A percentile compares a stretch with the other conserved stretches of the same genome.
Evolutionary conservation across 352 stramenopile species (phyloP).

Genomic region (Phytophthora idaei): DNA sequence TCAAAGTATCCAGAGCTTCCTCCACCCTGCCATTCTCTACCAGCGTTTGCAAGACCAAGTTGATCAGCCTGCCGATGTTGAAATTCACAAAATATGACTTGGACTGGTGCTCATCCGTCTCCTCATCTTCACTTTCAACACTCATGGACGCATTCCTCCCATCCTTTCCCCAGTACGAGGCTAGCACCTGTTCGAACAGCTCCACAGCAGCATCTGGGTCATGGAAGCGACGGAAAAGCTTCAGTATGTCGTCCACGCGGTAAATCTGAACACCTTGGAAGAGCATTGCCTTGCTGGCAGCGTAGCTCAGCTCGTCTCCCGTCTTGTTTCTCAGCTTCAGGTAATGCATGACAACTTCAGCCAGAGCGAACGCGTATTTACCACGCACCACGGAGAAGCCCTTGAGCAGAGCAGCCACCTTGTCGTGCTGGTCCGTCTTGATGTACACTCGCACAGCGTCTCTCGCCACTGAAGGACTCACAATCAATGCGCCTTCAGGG

Average conservation of each 20-base stretch:
- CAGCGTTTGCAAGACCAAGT: slow-evolving; percentile 50
- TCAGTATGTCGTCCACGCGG: slow-evolving; percentile 47
- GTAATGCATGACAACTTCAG: slow-evolving; percentile 57
- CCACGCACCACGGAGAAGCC: slow-evolving; percentile 49
- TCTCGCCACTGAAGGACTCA: slow-evolving; percentile 45
- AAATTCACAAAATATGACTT: slow-evolving; percentile 40
- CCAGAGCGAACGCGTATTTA: slow-evolving; percentile 54
- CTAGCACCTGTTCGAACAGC: slow-evolving; percentile 56
- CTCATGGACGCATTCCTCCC: slow-evolving; percentile 1
- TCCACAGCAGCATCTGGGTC: slow-evolving; percentile 43
- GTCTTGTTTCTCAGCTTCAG: slow-evolving; percentile 36
- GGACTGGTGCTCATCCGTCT: slow-evolving; percentile 10
- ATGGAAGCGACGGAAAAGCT: slow-evolving; percentile 54
- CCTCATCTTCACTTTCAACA: slow-evolving; percentile 11
- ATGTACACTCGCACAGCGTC: slow-evolving; percentile 61
- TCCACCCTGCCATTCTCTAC: slow-evolving; percentile 48
- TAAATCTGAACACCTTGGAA: slow-evolving; percentile 55
- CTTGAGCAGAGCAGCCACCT: slow-evolving; percentile 59
- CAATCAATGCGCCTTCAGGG: slow-evolving; percentile 38
- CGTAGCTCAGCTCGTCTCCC: slow-evolving; percentile 56
- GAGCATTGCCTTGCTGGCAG: slow-evolving; percentile 58
- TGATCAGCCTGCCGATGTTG: slow-evolving; percentile 58
- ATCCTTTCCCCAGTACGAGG: slow-evolving; percentile 41
- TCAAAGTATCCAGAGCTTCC: slow-evolving; percentile 43
- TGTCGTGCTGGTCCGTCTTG: slow-evolving; percentile 50